phyloP scores from a whole-genome alignment of 495 filamentous ascomycete species.

The Parathielavia hyrcaniae region DNA sequence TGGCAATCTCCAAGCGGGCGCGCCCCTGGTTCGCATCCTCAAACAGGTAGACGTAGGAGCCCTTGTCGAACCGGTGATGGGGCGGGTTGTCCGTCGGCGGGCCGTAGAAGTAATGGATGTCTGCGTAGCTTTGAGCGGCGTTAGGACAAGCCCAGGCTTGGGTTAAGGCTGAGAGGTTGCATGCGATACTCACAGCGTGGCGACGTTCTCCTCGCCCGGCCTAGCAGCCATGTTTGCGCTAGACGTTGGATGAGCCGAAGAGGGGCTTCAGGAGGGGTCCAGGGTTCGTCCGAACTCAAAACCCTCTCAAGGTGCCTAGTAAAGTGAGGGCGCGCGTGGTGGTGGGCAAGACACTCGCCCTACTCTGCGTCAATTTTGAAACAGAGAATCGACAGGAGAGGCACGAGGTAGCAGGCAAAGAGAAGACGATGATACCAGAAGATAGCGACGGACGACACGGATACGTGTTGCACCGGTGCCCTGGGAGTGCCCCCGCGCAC shows the following conservation, averaged over 20 bases:
- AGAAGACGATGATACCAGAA: background rate
- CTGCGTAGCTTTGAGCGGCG: slow-evolving; percentile 60
- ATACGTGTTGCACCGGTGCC: slow-evolving; percentile 10
- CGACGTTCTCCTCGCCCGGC: slow-evolving; percentile 69
- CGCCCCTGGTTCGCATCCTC: slow-evolving; percentile 61
- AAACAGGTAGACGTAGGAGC: slow-evolving; percentile 83
- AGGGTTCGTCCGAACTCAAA: background rate
- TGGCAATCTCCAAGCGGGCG: slow-evolving; percentile 77
- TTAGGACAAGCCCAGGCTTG: slow-evolving; percentile 7
- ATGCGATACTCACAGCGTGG: slow-evolving; percentile 64
- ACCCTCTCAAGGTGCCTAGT: background rate
- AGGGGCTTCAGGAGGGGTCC: background rate
- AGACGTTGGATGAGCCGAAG: background rate
- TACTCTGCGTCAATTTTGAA: no score
- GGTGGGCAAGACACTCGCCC: background rate
- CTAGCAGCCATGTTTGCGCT: slow-evolving; percentile 60
- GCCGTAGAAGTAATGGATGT: slow-evolving; percentile 85
- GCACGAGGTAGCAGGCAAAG: background rate
- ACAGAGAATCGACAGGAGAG: background rate
- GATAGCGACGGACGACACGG: slow-evolving; percentile 4
- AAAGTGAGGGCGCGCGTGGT: background rate
- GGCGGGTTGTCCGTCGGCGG: slow-evolving; percentile 61
- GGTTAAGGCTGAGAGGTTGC: background rate
- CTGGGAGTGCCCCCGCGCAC: slow-evolving; percentile 14
- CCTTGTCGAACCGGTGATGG: slow-evolving; percentile 84